Base-by-base conservation (phyloP, 441 rosid species). In the California macrophylla region DNA sequence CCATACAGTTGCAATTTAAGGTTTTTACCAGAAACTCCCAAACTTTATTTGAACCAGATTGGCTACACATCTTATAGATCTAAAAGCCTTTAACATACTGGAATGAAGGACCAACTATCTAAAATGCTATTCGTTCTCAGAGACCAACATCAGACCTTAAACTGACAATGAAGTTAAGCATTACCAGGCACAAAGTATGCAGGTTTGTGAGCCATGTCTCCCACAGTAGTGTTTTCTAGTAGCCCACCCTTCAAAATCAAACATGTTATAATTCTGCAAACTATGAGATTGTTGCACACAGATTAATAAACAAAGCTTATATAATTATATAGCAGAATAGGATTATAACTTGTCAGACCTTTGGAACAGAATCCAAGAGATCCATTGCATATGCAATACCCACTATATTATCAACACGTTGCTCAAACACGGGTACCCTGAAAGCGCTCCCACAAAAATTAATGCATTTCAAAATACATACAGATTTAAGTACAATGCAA, bases 401-500 rank as follows among this genome's bases (percentile, higher is more conserved):
- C 77, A 92, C 90, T 42, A 95, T 95, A 66, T 95, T 95, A 84
- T 95, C 99, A 76, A 95, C 83, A 13, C 98, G 97, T 86, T 95
- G 96, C 89, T 95, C 97, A 83, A 90, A 95, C 76, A 88, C 99
- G 80, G 98, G 98, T 67, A 95, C 98, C 95, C 99, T 94, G 80
- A 25, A 67, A 73, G 77, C 25, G 69, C 23, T 70, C 68, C 72
- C 60, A 75, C 23, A 70, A 65, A 29, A 38, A 38, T 45, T 45
- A 38, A 38, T 38, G 12, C 42, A 38, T 38, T 38, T 38, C 12
- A 38, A 32, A 38, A 38, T 38, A 38, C 1, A 38, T 6, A 38
- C 42, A 8, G 12, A 6, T 9, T 10, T 6, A 12, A 38, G 42
- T 38, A 38, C 42, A 4, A 47, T 16, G 20, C 20, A 16, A 47